Evolutionary conservation across 2,329 filamentous ascomycete genomes (phyloP), one percentile per base, ranked within the genome.

Genomic region (Fusarium penzigii): DNA sequence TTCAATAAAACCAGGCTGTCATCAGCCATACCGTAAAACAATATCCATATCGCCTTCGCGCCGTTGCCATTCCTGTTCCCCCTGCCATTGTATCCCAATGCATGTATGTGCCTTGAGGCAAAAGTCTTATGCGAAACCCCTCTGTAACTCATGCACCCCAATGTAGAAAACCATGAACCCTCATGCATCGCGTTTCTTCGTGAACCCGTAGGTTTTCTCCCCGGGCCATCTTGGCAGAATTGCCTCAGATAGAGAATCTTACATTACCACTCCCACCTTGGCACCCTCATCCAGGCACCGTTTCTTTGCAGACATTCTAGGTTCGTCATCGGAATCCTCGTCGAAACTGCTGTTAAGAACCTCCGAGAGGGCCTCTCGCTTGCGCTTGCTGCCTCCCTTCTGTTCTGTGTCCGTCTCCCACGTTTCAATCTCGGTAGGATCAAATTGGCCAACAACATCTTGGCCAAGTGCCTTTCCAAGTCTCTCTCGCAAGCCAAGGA

Each of bases 401-500:
- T 71, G 67, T 58, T 77, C 72, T 8, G 63, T 60, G 2, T 73
- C 69, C 6, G 68, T 65, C 46, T 76, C 72, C 70, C 75, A 81
- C 1, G 74, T 78, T 50, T 80, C 75, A 45, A 82, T 76, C 14
- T 68, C 63, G 7, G 70, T 64, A 1, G 62, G 52, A 46, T 77
- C 69, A 44, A 75, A 71, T 2, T 53, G 45, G 1, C 80, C 80
- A 5, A 81, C 76, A 12, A 83, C 58, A 4, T 82, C 79, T 16
- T 68, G 65, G 8, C 81, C 81, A 0, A 85, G 68, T 3, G 79
- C 81, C 55, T 75, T 75, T 39, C 78, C 79, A 1, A 85, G 70
- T 6, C 82, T 75, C 63, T 84, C 80, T 52, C 78, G 77, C 7
- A 85, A 72, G 5, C 81, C 81, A 1, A 81, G 62, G 6, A 83